Conservation (phyloP, 768 basidiomycete species). For the Agrocybe praecox region DNA sequence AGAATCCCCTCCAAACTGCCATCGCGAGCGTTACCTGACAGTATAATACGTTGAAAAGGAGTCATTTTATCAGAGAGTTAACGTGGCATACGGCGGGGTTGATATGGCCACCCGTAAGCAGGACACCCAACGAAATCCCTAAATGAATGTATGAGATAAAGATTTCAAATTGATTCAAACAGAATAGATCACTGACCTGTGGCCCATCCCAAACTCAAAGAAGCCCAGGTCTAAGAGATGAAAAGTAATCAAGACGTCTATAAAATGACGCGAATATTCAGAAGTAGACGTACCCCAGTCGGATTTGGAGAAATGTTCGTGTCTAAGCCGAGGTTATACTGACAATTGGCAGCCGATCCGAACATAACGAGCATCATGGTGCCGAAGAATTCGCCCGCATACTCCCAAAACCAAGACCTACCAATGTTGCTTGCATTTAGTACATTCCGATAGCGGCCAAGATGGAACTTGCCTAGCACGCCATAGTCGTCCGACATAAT, state of each 20-base stretch:
- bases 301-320: constrained; percentile 28
- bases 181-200: background rate
- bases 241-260: no score
- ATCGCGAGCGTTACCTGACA: constrained; percentile 70
- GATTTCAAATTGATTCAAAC: no score
- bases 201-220: constrained; percentile 6
- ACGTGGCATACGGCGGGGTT: constrained; percentile 2
- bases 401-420: constrained; percentile 6
- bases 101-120: constrained; percentile 5
- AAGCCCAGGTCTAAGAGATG: background rate
- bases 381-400: constrained; percentile 55
- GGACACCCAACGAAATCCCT: constrained; percentile 5
- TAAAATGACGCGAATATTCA: background rate
- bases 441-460: background rate
- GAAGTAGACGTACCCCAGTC: constrained; percentile 4
- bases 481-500: background rate
- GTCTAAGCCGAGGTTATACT: constrained; percentile 46
- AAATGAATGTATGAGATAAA: no score
- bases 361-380: constrained; percentile 54
- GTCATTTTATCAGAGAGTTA: background rate
- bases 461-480: background rate
- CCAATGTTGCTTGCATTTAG: background rate
- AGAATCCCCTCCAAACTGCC: constrained; percentile 69
- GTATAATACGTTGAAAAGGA: background rate
- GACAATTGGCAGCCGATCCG: constrained; percentile 54